These are phyloP conservation scores for Tardiomyces blankii DNA, from an alignment of 1,139 yeast genomes.

Conservation along the genomic window DNA sequence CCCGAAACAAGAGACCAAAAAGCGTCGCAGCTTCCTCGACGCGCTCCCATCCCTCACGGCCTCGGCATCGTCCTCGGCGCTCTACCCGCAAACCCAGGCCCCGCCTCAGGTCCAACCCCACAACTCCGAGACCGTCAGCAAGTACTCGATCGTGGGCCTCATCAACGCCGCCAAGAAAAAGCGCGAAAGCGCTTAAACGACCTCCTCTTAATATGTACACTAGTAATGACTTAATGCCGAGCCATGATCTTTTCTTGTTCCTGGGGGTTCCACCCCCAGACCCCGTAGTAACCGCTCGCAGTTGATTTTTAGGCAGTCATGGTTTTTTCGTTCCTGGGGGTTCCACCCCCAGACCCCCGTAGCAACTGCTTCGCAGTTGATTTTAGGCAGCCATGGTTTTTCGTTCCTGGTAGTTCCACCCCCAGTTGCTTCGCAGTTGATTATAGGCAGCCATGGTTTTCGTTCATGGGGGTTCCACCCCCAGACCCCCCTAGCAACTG, in stretches of 20 bases:
- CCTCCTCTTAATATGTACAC: too few relatives aligned
- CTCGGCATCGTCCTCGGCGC: neutral
- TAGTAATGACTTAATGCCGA: too few relatives aligned
- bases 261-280: neutral
- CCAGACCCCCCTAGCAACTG: too few relatives aligned
- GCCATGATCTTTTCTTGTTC: too few relatives aligned
- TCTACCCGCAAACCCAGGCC: neutral
- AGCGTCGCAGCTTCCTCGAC: neutral
- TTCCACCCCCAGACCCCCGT: neutral
- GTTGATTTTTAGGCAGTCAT: neutral
- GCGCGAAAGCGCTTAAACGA: neutral
- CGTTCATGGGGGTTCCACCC: too few relatives aligned
- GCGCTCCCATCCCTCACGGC: neutral
- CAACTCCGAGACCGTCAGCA: neutral
- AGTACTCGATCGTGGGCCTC: conserved; percentile 11
- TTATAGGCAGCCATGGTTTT: too few relatives aligned
- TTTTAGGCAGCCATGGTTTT: too few relatives aligned
- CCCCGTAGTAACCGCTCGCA: neutral
- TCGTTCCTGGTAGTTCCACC: too few relatives aligned
- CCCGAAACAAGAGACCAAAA: neutral
- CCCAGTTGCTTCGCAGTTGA: too few relatives aligned
- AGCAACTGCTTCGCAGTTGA: neutral
- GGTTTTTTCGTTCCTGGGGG: too few relatives aligned
- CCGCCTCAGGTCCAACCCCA: neutral
- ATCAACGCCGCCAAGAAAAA: conserved; percentile 14